Base-by-base conservation (phyloP, 2,329 filamentous ascomycete genomes). In the Plenodomus lindquistii region DNA sequence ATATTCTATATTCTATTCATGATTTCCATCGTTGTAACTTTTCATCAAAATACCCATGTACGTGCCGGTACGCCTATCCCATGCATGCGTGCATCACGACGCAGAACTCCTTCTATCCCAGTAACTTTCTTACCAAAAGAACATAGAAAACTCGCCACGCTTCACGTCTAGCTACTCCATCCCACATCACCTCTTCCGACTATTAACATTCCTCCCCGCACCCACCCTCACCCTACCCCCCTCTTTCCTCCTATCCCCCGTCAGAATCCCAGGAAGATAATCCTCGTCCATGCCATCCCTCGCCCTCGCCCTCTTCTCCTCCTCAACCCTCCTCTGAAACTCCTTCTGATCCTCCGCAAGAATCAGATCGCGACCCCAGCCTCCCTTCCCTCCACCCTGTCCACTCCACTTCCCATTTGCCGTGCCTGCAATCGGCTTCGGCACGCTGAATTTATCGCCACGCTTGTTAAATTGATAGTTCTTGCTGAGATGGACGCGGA, bases 391-490 rank as follows among this genome's bases (percentile, higher is more conserved):
- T 36, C 91, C 91, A 1, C 84, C 85, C 37, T 78, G 79, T 8
- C 81, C 76, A 44, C 77, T 83, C 72, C 75, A 80, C 71, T 91
- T 91, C 39, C 91, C 91, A 71, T 85, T 96, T 6, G 92, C 76
- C 13, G 83, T 87, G 2, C 94, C 94, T 52, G 89, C 85, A 11
- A 88, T 83, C 0, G 94, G 89, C 77, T 97, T 97, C 1, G 94
- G 94, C 37, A 99, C 85, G 70, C 91, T 95, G 78, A 87, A 99
- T 31, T 90, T 84, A 72, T 97, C 94, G 43, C 94, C 94, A 19
- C 92, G 83, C 60, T 88, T 96, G 75, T 96, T 97, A 86, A 87
- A 96, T 75, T 97, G 91, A 79, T 94, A 96, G 73, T 96, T 96
- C 73, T 86, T 87, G 79, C 96, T 96, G 50, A 99, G 79, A 69